Conservation (phyloP, 352 stramenopile species). For the Globisporangium nodosum region DNA sequence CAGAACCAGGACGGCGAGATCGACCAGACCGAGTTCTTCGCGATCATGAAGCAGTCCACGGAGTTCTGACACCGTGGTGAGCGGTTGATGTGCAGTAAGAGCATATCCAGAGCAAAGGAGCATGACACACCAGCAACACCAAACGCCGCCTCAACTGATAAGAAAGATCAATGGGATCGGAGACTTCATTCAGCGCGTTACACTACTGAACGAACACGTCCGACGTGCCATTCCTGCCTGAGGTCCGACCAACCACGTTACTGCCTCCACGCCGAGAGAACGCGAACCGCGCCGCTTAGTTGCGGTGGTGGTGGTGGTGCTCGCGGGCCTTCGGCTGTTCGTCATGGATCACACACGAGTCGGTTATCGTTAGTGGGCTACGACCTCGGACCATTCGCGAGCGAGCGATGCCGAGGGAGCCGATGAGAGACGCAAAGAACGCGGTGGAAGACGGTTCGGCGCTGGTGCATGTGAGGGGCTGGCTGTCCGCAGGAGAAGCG, state of each 20-base stretch:
- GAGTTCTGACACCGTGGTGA: conserved; percentile 37
- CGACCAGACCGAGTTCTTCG: conserved; percentile 86
- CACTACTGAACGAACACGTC: conserved; percentile 6
- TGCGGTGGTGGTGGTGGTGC: conserved; percentile 74
- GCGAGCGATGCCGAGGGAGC: conserved; percentile 33
- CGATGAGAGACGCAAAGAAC: conserved; percentile 24
- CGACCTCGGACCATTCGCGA: conserved; percentile 30
- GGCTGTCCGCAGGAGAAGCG: background rate
- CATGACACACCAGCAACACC: too few relatives aligned
- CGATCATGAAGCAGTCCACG: conserved; percentile 85
- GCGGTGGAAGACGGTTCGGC: background rate
- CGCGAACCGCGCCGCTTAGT: conserved; percentile 34
- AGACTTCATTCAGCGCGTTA: conserved; percentile 11
- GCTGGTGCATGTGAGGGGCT: background rate
- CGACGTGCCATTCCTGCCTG: conserved; percentile 14
- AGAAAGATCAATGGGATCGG: conserved; percentile 27
- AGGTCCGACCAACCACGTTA: conserved; percentile 11
- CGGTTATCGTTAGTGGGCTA: conserved; percentile 15
- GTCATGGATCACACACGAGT: conserved; percentile 14
- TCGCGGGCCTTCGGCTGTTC: conserved; percentile 62
- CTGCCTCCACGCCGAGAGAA: conserved; percentile 5
- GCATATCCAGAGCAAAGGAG: too few relatives aligned
- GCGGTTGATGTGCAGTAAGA: background rate
- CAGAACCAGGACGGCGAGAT: conserved; percentile 92
- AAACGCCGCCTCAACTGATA: background rate